Base-by-base conservation (phyloP, 306 rosid genomes). In the Benincasa hispida region DNA sequence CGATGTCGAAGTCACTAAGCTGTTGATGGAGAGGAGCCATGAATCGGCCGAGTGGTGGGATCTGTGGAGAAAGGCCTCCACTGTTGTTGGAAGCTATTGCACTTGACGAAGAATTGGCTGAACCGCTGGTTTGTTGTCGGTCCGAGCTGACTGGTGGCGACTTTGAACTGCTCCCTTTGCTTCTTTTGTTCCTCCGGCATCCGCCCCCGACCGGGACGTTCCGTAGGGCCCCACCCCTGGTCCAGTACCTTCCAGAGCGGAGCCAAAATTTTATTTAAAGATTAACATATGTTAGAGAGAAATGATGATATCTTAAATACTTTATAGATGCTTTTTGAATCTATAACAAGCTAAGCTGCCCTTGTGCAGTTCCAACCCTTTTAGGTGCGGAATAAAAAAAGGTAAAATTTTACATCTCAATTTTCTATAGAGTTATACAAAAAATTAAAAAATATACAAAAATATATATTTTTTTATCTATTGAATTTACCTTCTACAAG, bases 191-290 rank as follows among this genome's bases (percentile, higher is more conserved):
- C 53, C 80, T 50, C 13, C 80, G 80, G 53, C 65, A 77, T 1
- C 80, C 80, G 2, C 80, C 80, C 15, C 80, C 80, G 21, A 77
- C 80, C 8, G 80, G 80, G 17, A 77, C 80, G 54, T 1, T 78
- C 12, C 76, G 57, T 5, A 78, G 76, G 6, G 81, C 77, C 2
- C 76, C 81, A 11, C 81, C 81, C 18, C 47, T 56, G 0, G 81
- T 78, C 81, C 81, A 78, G 70, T 78, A 67, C 77, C 81, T 69
- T 67, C 76, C 10, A 15, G 55, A 67, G 45, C 68, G 22, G 39
- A 61, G 68, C 68, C 42, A 3, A 2, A 27, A 59, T 12, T 59
- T 21, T 53, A 8, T 21, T 55, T 10, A 55, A 22, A 21, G 15
- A 55, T 41, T 8, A 39, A 39, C 42, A 39, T 39, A 39, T 39